Evolutionary conservation across 208 protist species (phyloP).

Genomic region (Acanthamoeba lenticulata): DNA sequence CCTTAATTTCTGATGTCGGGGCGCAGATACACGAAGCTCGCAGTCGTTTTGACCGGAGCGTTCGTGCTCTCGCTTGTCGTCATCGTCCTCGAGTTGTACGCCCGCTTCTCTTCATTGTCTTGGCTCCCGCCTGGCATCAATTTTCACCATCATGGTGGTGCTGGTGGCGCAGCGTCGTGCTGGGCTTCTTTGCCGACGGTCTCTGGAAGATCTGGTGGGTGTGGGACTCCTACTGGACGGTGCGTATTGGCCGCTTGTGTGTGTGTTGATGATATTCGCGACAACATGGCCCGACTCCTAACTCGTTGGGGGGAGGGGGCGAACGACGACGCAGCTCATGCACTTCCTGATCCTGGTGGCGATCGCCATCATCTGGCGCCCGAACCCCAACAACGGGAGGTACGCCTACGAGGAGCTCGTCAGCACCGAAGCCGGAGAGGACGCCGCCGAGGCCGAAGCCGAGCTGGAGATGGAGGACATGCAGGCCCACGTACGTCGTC

Average conservation of each 20-base stretch:
- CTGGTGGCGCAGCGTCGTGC: background rate
- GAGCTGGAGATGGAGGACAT: constrained; percentile 48
- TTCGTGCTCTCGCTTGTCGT: background rate
- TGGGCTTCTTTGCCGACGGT: constrained; percentile 51
- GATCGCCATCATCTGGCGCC: constrained; percentile 42
- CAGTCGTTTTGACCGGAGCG: background rate
- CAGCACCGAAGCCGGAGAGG: background rate
- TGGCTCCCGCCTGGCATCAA: background rate
- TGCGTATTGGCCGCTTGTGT: background rate
- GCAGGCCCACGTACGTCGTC: background rate
- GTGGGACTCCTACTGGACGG: constrained; percentile 52
- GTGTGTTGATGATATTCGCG: background rate
- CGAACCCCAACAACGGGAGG: constrained; percentile 31
- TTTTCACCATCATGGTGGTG: background rate
- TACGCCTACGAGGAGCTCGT: constrained; percentile 45
- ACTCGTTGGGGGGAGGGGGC: too few relatives aligned
- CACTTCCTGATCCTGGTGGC: constrained; percentile 16
- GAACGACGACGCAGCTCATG: background rate
- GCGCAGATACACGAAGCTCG: constrained; percentile 12
- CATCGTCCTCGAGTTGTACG: constrained; percentile 21
- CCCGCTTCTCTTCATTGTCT: background rate
- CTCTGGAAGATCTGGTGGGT: constrained; percentile 63
- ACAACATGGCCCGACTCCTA: too few relatives aligned
- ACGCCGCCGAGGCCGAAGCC: background rate
- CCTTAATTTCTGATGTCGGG: background rate